Conservation (phyloP, 2,329 filamentous ascomycete species). For the Phialophora expanda region DNA sequence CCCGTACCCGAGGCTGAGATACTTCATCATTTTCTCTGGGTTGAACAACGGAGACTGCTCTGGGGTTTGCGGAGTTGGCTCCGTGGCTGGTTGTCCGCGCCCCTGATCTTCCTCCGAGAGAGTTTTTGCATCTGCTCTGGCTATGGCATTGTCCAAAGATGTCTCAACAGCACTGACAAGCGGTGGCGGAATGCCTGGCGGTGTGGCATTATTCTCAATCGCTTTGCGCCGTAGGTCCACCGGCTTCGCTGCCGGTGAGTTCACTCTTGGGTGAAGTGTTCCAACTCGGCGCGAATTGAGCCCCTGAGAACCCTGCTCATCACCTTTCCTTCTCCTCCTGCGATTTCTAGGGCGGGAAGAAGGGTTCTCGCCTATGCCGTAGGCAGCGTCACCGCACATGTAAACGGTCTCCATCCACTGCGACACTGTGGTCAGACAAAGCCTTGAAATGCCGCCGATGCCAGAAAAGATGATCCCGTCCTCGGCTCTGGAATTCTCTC, state of each 20-base stretch:
- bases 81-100: slow-evolving; percentile 28
- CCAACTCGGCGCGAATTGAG: slow-evolving; percentile 1
- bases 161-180: slow-evolving; percentile 44
- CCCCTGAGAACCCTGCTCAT: slow-evolving; percentile 34
- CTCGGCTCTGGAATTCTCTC: slow-evolving; percentile 68
- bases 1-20: slow-evolving; percentile 57
- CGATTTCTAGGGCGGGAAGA: slow-evolving; percentile 64
- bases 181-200: slow-evolving; percentile 53
- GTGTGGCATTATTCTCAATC: slow-evolving; percentile 36
- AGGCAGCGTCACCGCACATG: slow-evolving; percentile 79
- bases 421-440: slow-evolving; percentile 73
- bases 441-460: slow-evolving; percentile 71
- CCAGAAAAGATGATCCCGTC: slow-evolving; percentile 90
- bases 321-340: slow-evolving; percentile 43
- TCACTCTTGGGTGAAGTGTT: slow-evolving; percentile 20
- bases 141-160: slow-evolving; percentile 35
- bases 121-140: slow-evolving; percentile 26
- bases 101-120: neutral
- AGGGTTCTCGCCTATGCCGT: slow-evolving; percentile 81
- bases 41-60: slow-evolving; percentile 44
- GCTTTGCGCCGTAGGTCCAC: slow-evolving; percentile 33
- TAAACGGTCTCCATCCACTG: slow-evolving; percentile 91
- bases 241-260: slow-evolving; percentile 16
- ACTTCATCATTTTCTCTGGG: slow-evolving; percentile 55
- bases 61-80: slow-evolving; percentile 21